phyloP scores from a whole-genome alignment of 768 basidiomycete genomes.

The Mycena crocata region DNA sequence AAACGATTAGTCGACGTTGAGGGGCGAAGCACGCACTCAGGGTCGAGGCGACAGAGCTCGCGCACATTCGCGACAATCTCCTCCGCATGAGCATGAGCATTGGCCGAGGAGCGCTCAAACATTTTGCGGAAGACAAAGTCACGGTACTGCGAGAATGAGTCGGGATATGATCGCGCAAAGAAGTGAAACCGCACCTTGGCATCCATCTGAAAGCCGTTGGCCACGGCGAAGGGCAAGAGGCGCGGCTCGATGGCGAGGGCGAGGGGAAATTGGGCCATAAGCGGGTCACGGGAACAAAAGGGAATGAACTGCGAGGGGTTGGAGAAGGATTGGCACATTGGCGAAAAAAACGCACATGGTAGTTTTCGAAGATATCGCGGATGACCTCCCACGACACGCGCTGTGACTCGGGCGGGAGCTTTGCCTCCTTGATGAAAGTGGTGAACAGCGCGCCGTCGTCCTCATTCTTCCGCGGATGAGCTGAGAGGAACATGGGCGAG shows the following conservation, averaged over 20 bases:
- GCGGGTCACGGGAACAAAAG: constrained; percentile 80
- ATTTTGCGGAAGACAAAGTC: constrained; percentile 91
- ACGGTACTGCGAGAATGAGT: constrained; percentile 64
- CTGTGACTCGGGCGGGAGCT: constrained; percentile 69
- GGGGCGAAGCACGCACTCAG: constrained; percentile 58
- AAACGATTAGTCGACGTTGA: constrained; percentile 1
- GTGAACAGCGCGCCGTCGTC: constrained; percentile 79
- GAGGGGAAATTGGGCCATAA: constrained; percentile 82
- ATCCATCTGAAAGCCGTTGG: constrained; percentile 85
- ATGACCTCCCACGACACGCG: constrained; percentile 73
- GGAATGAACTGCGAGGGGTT: constrained; percentile 73
- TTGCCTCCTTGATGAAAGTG: constrained; percentile 76
- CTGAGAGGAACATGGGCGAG: constrained; percentile 11
- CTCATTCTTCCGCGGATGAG: constrained; percentile 59
- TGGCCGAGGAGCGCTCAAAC: constrained; percentile 70
- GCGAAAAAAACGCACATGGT: constrained; percentile 60
- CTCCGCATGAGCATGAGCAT: constrained; percentile 64
- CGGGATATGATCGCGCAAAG: constrained; percentile 15
- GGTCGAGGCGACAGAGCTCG: constrained; percentile 77
- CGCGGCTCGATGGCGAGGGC: constrained; percentile 82
- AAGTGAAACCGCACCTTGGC: constrained; percentile 62
- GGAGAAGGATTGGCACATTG: constrained; percentile 30
- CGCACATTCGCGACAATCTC: constrained; percentile 79
- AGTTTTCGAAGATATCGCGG: constrained; percentile 74
- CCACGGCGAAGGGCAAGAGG: constrained; percentile 75